Evolutionary conservation across 2,329 filamentous ascomycete genomes (phyloP), one percentile per base, ranked within the genome.

Genomic region (Metarhizium album): DNA sequence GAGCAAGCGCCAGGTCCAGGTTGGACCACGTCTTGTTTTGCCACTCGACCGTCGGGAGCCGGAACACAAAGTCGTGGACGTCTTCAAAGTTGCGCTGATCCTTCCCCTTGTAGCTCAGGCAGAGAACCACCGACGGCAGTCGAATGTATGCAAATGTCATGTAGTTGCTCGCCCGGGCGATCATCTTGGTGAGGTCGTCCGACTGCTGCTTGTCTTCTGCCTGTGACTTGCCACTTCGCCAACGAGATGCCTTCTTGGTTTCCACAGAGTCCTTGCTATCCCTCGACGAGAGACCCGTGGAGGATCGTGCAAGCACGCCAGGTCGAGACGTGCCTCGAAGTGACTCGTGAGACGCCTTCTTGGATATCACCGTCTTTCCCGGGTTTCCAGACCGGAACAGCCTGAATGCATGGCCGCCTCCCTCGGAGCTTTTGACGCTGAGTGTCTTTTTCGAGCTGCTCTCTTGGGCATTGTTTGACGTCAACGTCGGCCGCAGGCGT

Each of bases 1-100:
- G 76, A 14, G 90, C 86, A 46, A 97, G 75, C 1, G 91, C 90
- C 9, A 98, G 80, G 62, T 98, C 93, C 6, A 98, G 78, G 65
- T 97, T 98, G 6, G 90, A 96, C 93, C 93, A 98, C 8, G 90
- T 97, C 74, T 98, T 98, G 75, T 98, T 98, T 56, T 89, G 83
- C 71, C 95, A 97, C 66, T 98, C 93, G 45, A 98, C 83, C 2
- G 87, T 86, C 3, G 93, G 93, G 70, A 98, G 81, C 33, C 89
- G 84, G 78, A 98, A 98, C 46, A 98, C 93, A 59, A 98, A 94
- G 63, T 97, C 86, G 68, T 98, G 91, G 16, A 98, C 86, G 67
- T 98, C 94, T 70, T 96, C 90, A 52, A 98, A 79, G 61, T 97
- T 98, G 63, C 90, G 88, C 57, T 95, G 88, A 43, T 90, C 89